Percentiles rank a stretch among this genome's conserved stretches.
These are phyloP conservation scores for Porcisia hertigi DNA, from an alignment of 208 protist genomes.

Conservation along the genomic window DNA sequence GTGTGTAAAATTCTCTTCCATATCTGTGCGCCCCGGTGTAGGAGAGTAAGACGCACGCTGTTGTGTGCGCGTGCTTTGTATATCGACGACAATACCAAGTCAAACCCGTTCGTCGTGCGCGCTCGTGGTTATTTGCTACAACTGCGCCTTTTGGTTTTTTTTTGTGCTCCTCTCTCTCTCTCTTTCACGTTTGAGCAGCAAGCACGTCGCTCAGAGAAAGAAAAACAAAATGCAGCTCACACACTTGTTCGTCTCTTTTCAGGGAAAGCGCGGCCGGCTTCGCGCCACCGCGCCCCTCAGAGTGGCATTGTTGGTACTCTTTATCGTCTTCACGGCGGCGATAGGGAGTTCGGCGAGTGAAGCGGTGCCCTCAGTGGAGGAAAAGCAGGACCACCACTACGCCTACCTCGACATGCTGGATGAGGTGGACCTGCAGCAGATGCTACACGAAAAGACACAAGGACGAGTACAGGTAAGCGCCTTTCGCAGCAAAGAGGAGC, in stretches of 20 bases:
- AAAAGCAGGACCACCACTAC: conserved; percentile 35
- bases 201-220: no score
- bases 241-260: neutral
- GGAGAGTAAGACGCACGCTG: neutral
- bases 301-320: neutral
- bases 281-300: neutral
- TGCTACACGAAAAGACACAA: conserved; percentile 51
- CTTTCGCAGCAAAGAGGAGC: conserved; percentile 33
- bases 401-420: conserved; percentile 52
- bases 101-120: neutral
- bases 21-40: neutral
- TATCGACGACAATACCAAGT: neutral
- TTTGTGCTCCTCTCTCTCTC: neutral
- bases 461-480: conserved; percentile 20
- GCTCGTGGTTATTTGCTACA: neutral
- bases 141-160: neutral
- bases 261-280: neutral
- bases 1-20: neutral
- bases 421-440: conserved; percentile 51
- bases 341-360: neutral
- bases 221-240: neutral
- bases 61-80: neutral
- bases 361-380: neutral
- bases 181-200: neutral
- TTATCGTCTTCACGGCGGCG: neutral